Evolutionary conservation across 148 eudicot genomes (phyloP), one percentile per base, ranked within the genome.

Genomic region (Gaultheria prostrata): DNA sequence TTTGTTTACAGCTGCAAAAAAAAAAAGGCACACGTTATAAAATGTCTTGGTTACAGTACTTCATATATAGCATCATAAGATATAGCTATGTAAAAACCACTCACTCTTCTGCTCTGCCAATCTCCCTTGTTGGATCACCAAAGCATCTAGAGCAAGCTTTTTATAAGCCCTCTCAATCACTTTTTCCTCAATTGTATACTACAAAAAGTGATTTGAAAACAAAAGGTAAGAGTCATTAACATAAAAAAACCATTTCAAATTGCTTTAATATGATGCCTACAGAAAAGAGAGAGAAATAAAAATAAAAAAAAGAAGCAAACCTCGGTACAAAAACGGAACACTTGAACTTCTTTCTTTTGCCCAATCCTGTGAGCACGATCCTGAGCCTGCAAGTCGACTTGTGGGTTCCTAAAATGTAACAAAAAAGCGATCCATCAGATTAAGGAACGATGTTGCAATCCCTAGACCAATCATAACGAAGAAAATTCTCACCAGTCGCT

Each of bases 321-420:
- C 99, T 97, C 99, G 13, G 99, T 95, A 89, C 99, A 97, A 82
- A 97, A 97, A 77, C 99, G 98, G 82, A 97, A 97, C 46, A 97
- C 99, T 91, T 97, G 99, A 82, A 97, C 99, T 90, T 97, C 99
- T 88, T 97, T 97, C 89, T 92, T 97, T 84, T 97, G 99, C 82
- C 99, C 99, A 91, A 97, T 97, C 73, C 99, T 90, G 85, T 97
- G 99, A 86, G 99, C 99, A 83, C 99, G 93, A 67, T 97, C 99
- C 91, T 94, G 98, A 70, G 99, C 99, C 88, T 97, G 99, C 88
- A 97, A 87, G 91, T 97, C 99, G 82, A 93, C 99, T 93, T 97
- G 99, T 43, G 99, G 99, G 72, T 97, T 97, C 99, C 99, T 97
- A 82, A 53, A 85, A 82, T 50, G 53, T 1, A 35, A 80, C n/a